Evolutionary conservation across 1,139 yeast genomes (phyloP).

Genomic region (Debaryomyces sp.): DNA sequence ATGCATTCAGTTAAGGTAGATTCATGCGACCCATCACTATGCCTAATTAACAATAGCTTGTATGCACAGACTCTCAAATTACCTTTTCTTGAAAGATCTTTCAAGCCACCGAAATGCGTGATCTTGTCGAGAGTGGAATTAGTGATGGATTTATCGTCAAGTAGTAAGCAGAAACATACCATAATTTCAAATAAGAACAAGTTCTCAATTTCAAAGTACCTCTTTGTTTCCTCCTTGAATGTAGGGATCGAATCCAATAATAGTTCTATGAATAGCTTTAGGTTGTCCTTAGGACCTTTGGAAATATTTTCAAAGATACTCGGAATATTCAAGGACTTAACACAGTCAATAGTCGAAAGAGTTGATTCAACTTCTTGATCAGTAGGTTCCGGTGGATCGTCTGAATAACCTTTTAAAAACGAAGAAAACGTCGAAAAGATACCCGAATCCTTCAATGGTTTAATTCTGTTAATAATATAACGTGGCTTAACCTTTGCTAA

Average conservation of each 20-base stretch:
- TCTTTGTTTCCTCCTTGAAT: slow-evolving; percentile 35
- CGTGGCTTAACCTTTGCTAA: slow-evolving; percentile 69
- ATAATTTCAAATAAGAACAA: slow-evolving; percentile 58
- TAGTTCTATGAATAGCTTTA: slow-evolving; percentile 22
- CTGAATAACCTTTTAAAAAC: slow-evolving; percentile 83
- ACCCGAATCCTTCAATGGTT: slow-evolving; percentile 68
- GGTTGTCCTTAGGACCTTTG: slow-evolving; percentile 29
- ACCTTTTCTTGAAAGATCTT: slow-evolving; percentile 32
- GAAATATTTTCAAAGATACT: slow-evolving; percentile 51
- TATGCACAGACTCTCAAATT: slow-evolving; percentile 40
- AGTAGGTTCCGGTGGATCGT: slow-evolving; percentile 87
- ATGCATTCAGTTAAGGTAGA: slow-evolving; percentile 24
- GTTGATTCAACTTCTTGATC: slow-evolving; percentile 91
- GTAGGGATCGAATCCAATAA: slow-evolving; percentile 35
- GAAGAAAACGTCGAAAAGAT: slow-evolving; percentile 88
- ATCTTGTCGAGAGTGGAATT: slow-evolving; percentile 26
- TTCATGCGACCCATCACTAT: slow-evolving; percentile 22
- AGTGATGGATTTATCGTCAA: slow-evolving; percentile 40
- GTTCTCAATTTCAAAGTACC: slow-evolving; percentile 56
- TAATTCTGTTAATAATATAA: slow-evolving; percentile 61
- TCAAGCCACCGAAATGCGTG: slow-evolving; percentile 14
- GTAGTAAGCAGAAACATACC: slow-evolving; percentile 52
- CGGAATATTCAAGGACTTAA: slow-evolving; percentile 64
- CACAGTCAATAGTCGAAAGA: slow-evolving; percentile 78
- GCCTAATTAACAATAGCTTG: slow-evolving; percentile 44